phyloP scores from a whole-genome alignment of 192 early-diverging fungal species.

The Pilaira anomala region DNA sequence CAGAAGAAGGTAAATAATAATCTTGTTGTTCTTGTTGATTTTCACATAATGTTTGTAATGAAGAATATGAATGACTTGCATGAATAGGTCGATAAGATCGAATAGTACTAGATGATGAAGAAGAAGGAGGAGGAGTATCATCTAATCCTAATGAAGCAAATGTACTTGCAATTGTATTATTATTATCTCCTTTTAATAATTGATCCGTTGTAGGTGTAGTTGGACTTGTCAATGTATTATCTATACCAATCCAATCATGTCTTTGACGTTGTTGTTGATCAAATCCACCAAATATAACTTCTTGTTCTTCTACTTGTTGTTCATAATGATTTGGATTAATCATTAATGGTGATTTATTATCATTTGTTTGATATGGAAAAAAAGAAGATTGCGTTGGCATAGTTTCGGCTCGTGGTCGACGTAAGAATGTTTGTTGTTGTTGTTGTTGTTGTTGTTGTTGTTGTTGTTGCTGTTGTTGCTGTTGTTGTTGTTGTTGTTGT shows the following conservation, averaged over 20 bases:
- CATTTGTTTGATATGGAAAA: background rate
- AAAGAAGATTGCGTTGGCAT: constrained; percentile 23
- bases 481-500: too few relatives aligned
- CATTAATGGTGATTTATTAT: background rate
- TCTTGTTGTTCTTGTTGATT: too few relatives aligned
- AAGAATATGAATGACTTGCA: constrained; percentile 5
- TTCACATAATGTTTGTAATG: background rate
- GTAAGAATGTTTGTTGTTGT: background rate
- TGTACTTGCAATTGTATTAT: constrained; percentile 31
- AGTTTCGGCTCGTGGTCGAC: constrained; percentile 27
- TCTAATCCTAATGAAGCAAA: constrained; percentile 33
- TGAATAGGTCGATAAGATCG: too few relatives aligned
- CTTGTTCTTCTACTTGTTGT: background rate
- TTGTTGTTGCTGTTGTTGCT: too few relatives aligned
- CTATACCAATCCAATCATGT: constrained; percentile 8
- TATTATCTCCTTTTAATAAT: constrained; percentile 24
- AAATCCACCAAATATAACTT: constrained; percentile 15
- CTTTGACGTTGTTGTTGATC: background rate
- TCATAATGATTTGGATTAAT: too few relatives aligned
- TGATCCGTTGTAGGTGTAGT: constrained; percentile 31
- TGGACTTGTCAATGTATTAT: constrained; percentile 4
- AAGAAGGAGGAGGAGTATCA: constrained; percentile 11
- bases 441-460: too few relatives aligned
- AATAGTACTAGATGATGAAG: background rate
- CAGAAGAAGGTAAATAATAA: background rate